Evolutionary conservation across 176 grass and related monocot genomes (phyloP).

Genomic region (Triticum dicoccoides): DNA sequence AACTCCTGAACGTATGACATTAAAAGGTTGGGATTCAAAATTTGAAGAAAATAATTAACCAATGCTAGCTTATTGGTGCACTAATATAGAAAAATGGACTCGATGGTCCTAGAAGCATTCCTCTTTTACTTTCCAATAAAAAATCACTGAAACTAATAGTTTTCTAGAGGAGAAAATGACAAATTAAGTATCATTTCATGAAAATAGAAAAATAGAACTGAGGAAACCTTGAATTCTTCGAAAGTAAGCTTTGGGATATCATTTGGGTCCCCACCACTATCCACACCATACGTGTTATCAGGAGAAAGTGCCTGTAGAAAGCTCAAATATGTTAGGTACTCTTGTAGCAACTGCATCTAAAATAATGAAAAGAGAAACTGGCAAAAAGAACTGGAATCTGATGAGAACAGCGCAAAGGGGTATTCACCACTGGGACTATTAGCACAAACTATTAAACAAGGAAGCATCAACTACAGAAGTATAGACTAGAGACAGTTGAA

Average conservation of each 20-base stretch:
- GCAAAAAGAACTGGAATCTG: not conserved
- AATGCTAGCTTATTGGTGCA: conserved; percentile 4
- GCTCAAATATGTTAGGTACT: not conserved
- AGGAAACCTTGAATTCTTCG: conserved; percentile 96
- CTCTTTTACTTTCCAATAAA: not conserved
- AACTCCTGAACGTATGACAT: conserved; percentile 63
- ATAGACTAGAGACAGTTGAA: conserved; percentile 7
- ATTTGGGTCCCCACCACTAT: conserved; percentile 95
- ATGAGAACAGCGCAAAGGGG: not conserved
- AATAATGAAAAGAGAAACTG: conserved; percentile 7
- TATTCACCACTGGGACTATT: conserved; percentile 8
- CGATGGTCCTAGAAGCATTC: not conserved
- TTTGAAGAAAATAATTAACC: conserved; percentile 11
- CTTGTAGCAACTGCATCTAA: not conserved
- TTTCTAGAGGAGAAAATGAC: conserved; percentile 1
- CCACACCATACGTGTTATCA: conserved; percentile 95
- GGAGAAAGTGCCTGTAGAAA: conserved; percentile 85
- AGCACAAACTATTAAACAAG: not conserved
- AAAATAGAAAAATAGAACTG: conserved; percentile 20
- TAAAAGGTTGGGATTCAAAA: conserved; percentile 22
- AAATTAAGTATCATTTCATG: not conserved
- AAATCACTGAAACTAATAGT: conserved; percentile 5
- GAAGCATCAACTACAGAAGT: conserved; percentile 5
- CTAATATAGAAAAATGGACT: conserved; percentile 2
- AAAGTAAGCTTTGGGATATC: conserved; percentile 96